Evolutionary conservation across 768 basidiomycete genomes (phyloP).

Genomic region (Suillus subaureus): DNA sequence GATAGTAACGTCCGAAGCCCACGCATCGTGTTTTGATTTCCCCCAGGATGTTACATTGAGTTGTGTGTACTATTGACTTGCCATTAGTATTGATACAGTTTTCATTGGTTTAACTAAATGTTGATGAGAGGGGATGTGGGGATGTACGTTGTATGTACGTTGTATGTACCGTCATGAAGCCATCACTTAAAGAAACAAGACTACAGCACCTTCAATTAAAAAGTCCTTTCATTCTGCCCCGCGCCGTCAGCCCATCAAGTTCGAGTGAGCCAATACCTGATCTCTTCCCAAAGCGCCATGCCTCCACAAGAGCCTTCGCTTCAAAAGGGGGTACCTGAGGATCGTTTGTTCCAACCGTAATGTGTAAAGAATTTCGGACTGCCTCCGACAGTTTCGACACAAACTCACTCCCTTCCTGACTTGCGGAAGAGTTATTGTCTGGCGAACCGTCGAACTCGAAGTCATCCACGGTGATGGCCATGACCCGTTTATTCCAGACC

Average conservation of each 20-base stretch:
- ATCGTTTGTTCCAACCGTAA: conserved; percentile 81
- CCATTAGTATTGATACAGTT: background rate
- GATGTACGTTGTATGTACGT: background rate
- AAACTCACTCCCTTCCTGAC: conserved; percentile 48
- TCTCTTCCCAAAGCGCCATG: conserved; percentile 45
- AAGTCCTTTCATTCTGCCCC: conserved; percentile 36
- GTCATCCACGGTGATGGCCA: conserved; percentile 76
- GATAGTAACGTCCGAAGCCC: background rate
- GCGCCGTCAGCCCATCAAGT: conserved; percentile 28
- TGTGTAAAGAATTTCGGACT: conserved; percentile 62
- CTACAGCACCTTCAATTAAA: background rate
- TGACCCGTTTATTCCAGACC: conserved; percentile 59
- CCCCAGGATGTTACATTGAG: background rate
- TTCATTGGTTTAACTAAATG: background rate
- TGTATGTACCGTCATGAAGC: background rate
- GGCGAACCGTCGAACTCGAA: conserved; percentile 41
- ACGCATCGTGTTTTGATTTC: background rate
- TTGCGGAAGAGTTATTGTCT: conserved; percentile 21
- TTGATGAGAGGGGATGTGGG: background rate
- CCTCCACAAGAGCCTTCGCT: conserved; percentile 64
- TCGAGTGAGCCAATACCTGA: conserved; percentile 29
- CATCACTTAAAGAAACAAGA: background rate
- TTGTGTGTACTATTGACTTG: background rate
- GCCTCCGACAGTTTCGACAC: conserved; percentile 47
- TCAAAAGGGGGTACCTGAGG: conserved; percentile 62